Percentiles rank a stretch among this genome's conserved stretches.
phyloP scores from a whole-genome alignment of 2,329 filamentous ascomycete species.

The Sphaerulina musiva region DNA sequence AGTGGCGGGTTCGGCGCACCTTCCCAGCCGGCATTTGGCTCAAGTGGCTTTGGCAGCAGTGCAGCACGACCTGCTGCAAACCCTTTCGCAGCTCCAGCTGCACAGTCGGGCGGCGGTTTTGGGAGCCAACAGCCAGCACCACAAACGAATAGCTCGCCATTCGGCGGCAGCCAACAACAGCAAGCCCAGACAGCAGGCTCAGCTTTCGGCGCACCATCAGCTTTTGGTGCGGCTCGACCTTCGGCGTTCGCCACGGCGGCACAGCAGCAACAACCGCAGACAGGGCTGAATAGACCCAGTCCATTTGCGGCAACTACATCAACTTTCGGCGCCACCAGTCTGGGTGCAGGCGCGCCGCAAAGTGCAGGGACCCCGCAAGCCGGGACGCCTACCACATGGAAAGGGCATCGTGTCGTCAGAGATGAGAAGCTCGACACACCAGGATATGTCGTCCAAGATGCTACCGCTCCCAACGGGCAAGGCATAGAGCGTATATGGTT shows the following conservation, averaged over 20 bases:
- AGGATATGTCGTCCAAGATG: slow-evolving; percentile 6
- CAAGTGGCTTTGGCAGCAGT: slow-evolving; percentile 12
- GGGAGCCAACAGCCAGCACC: slow-evolving; percentile 2
- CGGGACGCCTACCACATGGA: slow-evolving; percentile 2
- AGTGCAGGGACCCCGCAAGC: too few species aligned
- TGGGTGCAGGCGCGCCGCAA: background rate
- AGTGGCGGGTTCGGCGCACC: slow-evolving; percentile 10
- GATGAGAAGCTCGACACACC: slow-evolving; percentile 2
- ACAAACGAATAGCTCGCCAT: slow-evolving; percentile 1
- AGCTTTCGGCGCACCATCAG: slow-evolving; percentile 19
- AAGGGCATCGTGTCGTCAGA: slow-evolving; percentile 5
- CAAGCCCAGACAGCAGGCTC: slow-evolving; percentile 7
- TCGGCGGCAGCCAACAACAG: background rate
- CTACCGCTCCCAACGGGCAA: background rate
- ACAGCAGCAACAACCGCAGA: slow-evolving; percentile 10
- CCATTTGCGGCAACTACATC: slow-evolving; percentile 14
- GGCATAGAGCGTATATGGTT: slow-evolving; percentile 13
- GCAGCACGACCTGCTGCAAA: slow-evolving; percentile 11
- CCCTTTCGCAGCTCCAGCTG: background rate
- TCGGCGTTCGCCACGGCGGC: slow-evolving; percentile 39
- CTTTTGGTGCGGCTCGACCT: slow-evolving; percentile 24
- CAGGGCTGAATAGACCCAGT: slow-evolving; percentile 9
- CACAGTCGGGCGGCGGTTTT: background rate
- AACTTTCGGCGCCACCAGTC: background rate
- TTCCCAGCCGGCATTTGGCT: slow-evolving; percentile 15